Percentiles rank a stretch among this genome's conserved stretches.
Conservation (phyloP, 768 basidiomycete species). For the Termitomyces sp. region DNA sequence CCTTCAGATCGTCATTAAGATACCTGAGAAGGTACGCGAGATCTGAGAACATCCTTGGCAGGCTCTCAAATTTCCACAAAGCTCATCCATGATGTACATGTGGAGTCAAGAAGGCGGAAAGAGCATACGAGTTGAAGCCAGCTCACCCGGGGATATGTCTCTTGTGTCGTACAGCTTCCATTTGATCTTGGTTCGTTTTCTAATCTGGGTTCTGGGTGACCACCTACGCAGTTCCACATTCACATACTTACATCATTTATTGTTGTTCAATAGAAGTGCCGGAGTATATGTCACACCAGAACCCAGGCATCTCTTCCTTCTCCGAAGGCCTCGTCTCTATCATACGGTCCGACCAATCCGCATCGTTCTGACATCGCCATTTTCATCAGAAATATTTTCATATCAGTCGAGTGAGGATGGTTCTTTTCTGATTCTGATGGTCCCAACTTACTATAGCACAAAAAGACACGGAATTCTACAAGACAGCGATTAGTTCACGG, state of each 20-base stretch:
- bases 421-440: neutral
- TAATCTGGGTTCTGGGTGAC: neutral
- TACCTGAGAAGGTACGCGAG: neutral
- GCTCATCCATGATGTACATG: neutral
- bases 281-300: neutral
- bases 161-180: neutral
- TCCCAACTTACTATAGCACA: neutral
- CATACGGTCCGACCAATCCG: constrained; percentile 1
- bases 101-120: neutral
- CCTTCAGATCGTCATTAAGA: neutral
- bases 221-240: neutral
- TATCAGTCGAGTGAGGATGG: neutral
- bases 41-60: neutral
- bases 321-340: neutral
- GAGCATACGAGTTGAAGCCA: neutral
- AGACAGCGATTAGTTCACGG: neutral
- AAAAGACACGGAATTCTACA: neutral
- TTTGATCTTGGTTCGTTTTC: neutral
- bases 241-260: neutral
- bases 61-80: neutral
- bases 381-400: neutral
- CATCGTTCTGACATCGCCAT: neutral
- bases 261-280: too few species aligned
- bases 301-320: neutral
- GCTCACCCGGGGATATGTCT: neutral